Percentiles rank a stretch among this genome's conserved stretches.
Evolutionary conservation across 306 rosid species (phyloP).

Genomic region (Trifolium repens): DNA sequence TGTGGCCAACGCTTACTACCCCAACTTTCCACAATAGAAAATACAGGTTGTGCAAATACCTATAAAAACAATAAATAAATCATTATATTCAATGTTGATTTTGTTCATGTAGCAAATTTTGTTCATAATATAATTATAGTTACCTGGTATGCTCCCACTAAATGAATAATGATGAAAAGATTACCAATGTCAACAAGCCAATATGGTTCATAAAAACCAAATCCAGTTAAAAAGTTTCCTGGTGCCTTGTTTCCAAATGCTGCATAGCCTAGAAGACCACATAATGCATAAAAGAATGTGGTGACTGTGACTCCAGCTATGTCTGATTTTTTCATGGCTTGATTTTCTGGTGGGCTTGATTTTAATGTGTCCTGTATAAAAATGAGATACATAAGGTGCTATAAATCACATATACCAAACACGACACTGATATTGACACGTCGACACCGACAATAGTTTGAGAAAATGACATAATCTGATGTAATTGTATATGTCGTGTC

Average conservation of each 20-base stretch:
- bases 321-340: conserved; percentile 51
- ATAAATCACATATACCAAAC: no score
- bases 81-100: neutral
- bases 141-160: conserved; percentile 59
- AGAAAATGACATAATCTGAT: no score
- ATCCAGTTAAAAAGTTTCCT: conserved; percentile 64
- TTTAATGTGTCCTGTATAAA: conserved; percentile 51
- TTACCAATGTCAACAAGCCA: conserved; percentile 59
- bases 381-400: no score
- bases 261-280: conserved; percentile 52
- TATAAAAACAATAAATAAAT: neutral
- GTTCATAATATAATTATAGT: neutral
- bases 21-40: conserved; percentile 39
- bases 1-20: conserved; percentile 47
- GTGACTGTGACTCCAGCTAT: conserved; percentile 24
- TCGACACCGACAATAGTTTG: no score
- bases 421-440: no score
- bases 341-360: conserved; percentile 57
- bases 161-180: conserved; percentile 49
- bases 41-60: conserved; percentile 53
- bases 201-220: conserved; percentile 64
- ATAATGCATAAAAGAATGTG: conserved; percentile 45
- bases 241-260: conserved; percentile 63
- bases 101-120: neutral
- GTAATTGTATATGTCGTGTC: no score